Evolutionary conservation across 805 yeast genomes (phyloP), one percentile per base, ranked within the genome.

Genomic region (Wickerhamiella australiensis): DNA sequence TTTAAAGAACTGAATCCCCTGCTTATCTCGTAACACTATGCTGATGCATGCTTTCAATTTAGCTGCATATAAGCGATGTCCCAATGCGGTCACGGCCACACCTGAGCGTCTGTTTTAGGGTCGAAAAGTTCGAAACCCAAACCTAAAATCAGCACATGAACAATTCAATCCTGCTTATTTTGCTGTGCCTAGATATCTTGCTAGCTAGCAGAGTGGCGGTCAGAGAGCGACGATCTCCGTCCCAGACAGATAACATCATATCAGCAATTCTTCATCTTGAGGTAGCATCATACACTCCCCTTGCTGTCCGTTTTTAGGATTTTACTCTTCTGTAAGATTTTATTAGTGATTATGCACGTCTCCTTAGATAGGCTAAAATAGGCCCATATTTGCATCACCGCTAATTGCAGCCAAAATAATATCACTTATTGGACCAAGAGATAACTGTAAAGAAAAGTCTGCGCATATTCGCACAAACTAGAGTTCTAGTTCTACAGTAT

Each of bases 61-160:
- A 17, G 38, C 8, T 33, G 38, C 38, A 33, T 33, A 33, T 33
- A 33, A 33, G 38, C 38, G 38, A 33, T 33, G 38, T 33, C 38
- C 38, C 38, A 15, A 33, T 33, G 38, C 38, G 38, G 38, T 4
- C 38, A 33, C n/a, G 13, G 13, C 13, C 9, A 5, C n/a, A 29
- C 33, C 33, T 29, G 13, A 3, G 13, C 13, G 3, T 11, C 33
- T 29, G 33, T 29, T 29, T 29, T 29, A 29, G 33, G 33, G 33
- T 5, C 6, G 13, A 11, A 29, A 11, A 29, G 33, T 29, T 29
- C 5, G 13, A 11, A 11, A 7, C 33, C n/a, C n/a, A n/a, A n/a
- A n/a, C n/a, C n/a, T n/a, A 11, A 29, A 7, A 29, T 29, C 13
- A 11, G 33, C n/a, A n/a, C n/a, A n/a, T n/a, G n/a, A n/a, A n/a